Percentiles rank a stretch among this genome's conserved stretches.
Evolutionary conservation across 177 flowering plant genomes (phyloP).

Genomic region (Telopea speciosissima): DNA sequence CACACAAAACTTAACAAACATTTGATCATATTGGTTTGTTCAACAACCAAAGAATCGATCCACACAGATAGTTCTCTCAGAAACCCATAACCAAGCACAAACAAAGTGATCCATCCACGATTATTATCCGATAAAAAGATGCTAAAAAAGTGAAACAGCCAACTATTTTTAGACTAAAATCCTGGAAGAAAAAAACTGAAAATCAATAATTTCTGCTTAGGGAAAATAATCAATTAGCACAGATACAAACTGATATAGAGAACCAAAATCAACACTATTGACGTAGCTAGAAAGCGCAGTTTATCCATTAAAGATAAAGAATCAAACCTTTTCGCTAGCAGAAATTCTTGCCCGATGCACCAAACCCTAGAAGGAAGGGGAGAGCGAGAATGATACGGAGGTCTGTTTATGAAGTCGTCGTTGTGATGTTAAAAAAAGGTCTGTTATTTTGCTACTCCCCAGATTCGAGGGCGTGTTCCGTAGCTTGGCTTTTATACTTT

Average conservation of each 20-base stretch:
- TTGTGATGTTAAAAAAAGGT: background rate
- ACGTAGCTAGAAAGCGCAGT: background rate
- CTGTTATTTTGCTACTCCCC: background rate
- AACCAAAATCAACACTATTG: too few relatives aligned
- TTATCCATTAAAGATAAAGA: too few relatives aligned
- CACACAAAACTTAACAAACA: background rate
- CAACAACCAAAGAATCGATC: background rate
- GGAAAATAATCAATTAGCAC: background rate
- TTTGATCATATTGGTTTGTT: background rate
- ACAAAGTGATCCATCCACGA: background rate
- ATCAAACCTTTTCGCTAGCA: background rate
- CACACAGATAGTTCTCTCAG: background rate
- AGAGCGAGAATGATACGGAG: too few relatives aligned
- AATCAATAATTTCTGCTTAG: background rate
- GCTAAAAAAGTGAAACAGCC: background rate
- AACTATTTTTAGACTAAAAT: background rate
- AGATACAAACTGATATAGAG: too few relatives aligned
- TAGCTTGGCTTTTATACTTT: background rate
- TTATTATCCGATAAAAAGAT: background rate
- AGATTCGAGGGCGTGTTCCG: background rate
- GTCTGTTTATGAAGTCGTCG: background rate
- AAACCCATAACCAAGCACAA: background rate
- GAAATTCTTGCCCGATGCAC: background rate
- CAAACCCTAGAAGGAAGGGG: background rate
- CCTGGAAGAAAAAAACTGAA: background rate